Evolutionary conservation across 2,329 filamentous ascomycete genomes (phyloP), one percentile per base, ranked within the genome.

Genomic region (Bipolaris oryzae): DNA sequence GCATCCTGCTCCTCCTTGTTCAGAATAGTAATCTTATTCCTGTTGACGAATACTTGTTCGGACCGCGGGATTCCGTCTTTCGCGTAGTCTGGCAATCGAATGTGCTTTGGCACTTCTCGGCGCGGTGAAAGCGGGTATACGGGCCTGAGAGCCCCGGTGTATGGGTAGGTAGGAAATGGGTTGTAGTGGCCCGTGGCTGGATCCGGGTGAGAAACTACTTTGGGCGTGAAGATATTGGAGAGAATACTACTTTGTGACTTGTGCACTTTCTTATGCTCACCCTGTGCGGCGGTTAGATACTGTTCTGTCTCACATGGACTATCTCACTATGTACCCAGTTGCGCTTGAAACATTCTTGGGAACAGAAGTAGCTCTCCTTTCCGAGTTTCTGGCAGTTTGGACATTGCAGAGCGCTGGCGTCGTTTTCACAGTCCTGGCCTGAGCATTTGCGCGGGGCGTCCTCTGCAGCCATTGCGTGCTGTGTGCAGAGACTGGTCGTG

Each of bases 271-370:
- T 97, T 98, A 81, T 98, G 94, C 60, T 88, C 86, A 76, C 80
- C 82, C 93, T 97, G 71, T 50, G 16, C 54, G 42, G 35, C 44
- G 28, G 58, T 74, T 68, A 74, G 70, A 58, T 50, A 45, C 48
- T 53, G 47, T 61, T 46, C 54, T 58, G 53, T 45, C 55, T 28
- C 39, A 20, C 46, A 42, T 39, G 48, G 44, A 20, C 23, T n/a
- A 45, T 63, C 57, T 62, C 64, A 67, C 56, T 64, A 67, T 66
- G 69, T 87, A 98, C 95, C 95, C 95, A 99, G 82, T 92, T 99
- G 78, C 88, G 89, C 84, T 97, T 98, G 81, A 99, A 99, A 82
- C 95, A 99, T 69, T 98, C 95, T 78, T 99, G 95, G 25, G 92
- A 92, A 82, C 95, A 99, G 81, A 98, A 99, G 79, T 88, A 97